These are phyloP conservation scores for Aureobasidium sp. DNA, from an alignment of 2,329 filamentous ascomycete genomes.

Conservation along the genomic window DNA sequence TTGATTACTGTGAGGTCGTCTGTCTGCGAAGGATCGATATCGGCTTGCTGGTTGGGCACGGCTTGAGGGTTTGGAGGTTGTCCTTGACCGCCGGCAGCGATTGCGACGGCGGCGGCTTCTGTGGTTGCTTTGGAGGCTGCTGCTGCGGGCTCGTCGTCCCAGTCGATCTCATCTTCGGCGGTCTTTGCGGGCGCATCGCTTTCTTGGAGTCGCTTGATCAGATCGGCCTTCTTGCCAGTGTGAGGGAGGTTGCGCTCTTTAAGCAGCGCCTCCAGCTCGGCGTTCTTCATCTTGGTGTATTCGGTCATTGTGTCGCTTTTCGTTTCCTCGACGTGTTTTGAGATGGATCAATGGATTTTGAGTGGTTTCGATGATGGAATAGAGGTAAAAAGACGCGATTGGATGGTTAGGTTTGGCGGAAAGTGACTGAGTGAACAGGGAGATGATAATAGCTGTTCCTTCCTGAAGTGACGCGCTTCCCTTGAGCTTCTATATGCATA, in stretches of 20 bases:
- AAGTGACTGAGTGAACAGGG: background rate
- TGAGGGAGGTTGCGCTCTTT: conserved; percentile 63
- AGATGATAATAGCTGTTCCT: conserved; percentile 4
- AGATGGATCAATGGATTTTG: background rate
- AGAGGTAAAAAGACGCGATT: background rate
- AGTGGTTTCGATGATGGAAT: background rate
- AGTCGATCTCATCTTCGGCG: conserved; percentile 58
- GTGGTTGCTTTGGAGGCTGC: conserved; percentile 18
- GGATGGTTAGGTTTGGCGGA: background rate
- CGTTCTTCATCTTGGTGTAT: conserved; percentile 70
- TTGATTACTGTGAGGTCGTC: conserved; percentile 23
- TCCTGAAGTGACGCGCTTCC: background rate
- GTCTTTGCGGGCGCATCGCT: conserved; percentile 40
- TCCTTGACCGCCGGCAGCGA: conserved; percentile 37
- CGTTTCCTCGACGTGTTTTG: background rate
- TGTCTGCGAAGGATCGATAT: conserved; percentile 32
- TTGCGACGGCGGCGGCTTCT: conserved; percentile 30
- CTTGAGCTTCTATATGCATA: too few relatives aligned
- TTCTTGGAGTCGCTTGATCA: conserved; percentile 68
- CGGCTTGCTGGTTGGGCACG: conserved; percentile 37
- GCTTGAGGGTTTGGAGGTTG: conserved; percentile 35
- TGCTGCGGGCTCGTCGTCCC: conserved; percentile 50
- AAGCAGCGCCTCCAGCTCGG: conserved; percentile 73
- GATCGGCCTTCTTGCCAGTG: conserved; percentile 72
- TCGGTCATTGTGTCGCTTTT: conserved; percentile 49